A percentile compares a stretch with the other conserved stretches of the same genome.
phyloP scores from a whole-genome alignment of 768 basidiomycete genomes.

The Calocera viscosa region DNA sequence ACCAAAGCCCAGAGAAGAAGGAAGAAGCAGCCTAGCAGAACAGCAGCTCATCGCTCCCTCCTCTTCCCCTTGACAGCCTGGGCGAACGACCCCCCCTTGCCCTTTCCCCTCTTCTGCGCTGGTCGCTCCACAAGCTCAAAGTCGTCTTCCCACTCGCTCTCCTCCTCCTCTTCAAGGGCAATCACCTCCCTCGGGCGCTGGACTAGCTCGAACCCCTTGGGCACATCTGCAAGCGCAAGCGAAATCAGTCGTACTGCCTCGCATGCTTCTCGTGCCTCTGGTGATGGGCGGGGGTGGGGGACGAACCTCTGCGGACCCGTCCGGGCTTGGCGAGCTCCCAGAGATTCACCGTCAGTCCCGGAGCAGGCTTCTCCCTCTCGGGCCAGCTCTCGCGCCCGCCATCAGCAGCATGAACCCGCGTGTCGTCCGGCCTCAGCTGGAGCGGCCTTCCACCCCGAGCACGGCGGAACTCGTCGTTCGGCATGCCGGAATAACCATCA shows the following conservation, averaged over 20 bases:
- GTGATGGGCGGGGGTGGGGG: not conserved
- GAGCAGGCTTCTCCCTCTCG: not conserved
- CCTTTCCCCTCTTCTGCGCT: not conserved
- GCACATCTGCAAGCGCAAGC: not conserved
- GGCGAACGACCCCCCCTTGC: not conserved
- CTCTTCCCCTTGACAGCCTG: slow-evolving; percentile 5
- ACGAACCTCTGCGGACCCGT: not conserved
- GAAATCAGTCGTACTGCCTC: not conserved
- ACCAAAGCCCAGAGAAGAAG: not conserved
- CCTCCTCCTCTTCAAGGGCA: not conserved
- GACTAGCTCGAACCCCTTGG: not conserved
- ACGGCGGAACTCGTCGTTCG: not conserved
- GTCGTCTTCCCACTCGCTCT: not conserved
- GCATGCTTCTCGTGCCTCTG: not conserved
- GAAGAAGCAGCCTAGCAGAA: not conserved
- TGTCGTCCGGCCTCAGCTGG: not conserved
- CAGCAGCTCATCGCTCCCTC: not conserved
- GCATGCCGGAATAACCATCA: not conserved
- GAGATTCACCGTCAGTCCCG: not conserved
- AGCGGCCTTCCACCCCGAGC: not conserved
- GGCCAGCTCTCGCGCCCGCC: not conserved
- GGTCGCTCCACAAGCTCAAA: not conserved
- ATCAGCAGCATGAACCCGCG: not conserved
- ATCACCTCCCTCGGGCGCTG: not conserved
- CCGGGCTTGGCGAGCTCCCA: not conserved